phyloP scores from a whole-genome alignment of 2,329 filamentous ascomycete genomes.

The Talaromyces sp. region DNA sequence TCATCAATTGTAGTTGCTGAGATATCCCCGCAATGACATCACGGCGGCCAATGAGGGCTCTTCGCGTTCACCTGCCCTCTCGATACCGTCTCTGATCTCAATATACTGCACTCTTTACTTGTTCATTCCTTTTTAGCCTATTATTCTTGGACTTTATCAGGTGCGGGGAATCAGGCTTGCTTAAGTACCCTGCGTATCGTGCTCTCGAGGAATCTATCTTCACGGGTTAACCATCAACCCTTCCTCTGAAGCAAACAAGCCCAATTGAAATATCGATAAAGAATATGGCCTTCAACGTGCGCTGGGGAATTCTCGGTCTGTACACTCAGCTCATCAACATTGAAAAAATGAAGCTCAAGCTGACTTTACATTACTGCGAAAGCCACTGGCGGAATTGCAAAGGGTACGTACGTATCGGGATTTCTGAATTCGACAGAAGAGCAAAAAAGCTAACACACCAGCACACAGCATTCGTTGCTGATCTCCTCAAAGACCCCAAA shows the following conservation, averaged over 20 bases:
- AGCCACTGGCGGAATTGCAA: constrained; percentile 42
- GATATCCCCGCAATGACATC: not conserved
- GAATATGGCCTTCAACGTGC: constrained; percentile 25
- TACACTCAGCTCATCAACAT: not conserved
- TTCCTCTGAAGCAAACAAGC: not conserved
- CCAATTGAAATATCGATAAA: not conserved
- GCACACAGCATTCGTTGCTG: constrained; percentile 58
- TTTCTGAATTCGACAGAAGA: not conserved
- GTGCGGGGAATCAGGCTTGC: not conserved
- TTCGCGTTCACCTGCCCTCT: not conserved
- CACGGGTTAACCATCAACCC: not conserved
- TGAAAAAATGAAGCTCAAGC: not conserved
- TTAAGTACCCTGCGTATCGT: not conserved
- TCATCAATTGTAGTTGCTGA: no score
- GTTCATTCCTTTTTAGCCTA: no score
- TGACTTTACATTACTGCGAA: not conserved
- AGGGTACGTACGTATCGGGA: constrained; percentile 22
- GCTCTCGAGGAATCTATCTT: not conserved
- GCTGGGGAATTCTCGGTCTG: constrained; percentile 41
- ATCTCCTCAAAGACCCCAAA: constrained; percentile 68
- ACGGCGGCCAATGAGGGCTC: not conserved
- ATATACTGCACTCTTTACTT: no score
- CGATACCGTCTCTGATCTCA: not conserved
- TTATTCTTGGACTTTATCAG: no score
- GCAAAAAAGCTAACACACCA: not conserved